Evolutionary conservation across 768 basidiomycete species (phyloP), one percentile per base, ranked within the genome.

Genomic region (Auriscalpium microsporum): DNA sequence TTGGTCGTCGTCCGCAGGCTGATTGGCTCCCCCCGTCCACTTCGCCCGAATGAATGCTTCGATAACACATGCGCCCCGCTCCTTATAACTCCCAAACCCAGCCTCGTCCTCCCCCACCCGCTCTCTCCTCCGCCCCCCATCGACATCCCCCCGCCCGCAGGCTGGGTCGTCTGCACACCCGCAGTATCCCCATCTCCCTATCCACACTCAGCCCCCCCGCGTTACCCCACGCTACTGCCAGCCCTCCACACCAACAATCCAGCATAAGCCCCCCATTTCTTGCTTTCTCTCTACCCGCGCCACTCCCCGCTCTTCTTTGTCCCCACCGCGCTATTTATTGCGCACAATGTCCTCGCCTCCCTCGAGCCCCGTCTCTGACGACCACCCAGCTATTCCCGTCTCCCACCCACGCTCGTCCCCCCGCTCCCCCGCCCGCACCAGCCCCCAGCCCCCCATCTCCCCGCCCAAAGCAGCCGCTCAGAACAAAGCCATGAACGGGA

Each of bases 371-470:
- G 45, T 53, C n/a, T 52, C 54, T 37, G 51, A 52, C 47, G 37
- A 53, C 40, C 54, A 59, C 40, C 56, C 61, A 46, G 48, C 61
- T 53, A 59, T 62, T 34, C 61, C 61, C 16, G 48, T 62, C 47
- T 62, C 61, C 51, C 61, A 60, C 47, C 61, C 61, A 45, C 58
- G 61, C 45, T 62, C 61, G 28, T 62, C 61, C 40, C 58, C 61
- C 14, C 61, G 56, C 46, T 60, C 61, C 48, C 42, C 50, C n/a
- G 17, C 58, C 38, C 50, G 52, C 13, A 48, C 52, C 10, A 56
- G 48, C 48, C 50, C 56, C 48, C 61, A 62, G 49, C 61, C 61
- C 36, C 61, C 61, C 19, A 62, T 62, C 34, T 62, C 61, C 1
- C 61, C 61, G 34, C 61, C 61, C 28, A 28, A 28, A 7, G 2